A percentile compares a stretch with the other conserved stretches of the same genome.
Conservation (phyloP, 768 basidiomycete species). For the Royoungia palumana region DNA sequence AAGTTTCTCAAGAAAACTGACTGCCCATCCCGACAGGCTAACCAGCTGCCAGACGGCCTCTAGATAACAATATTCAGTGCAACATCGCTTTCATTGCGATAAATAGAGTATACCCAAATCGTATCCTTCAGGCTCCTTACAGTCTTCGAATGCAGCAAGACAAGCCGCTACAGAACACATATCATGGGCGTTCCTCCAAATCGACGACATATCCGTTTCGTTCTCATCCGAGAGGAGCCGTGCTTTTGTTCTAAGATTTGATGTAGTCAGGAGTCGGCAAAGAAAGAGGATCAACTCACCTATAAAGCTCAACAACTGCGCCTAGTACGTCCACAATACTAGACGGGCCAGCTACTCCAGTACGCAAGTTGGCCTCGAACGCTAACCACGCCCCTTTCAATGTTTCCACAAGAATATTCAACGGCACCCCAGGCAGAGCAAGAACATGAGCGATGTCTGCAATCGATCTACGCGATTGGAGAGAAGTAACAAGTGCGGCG, state of each 20-base stretch:
- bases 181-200: conserved; percentile 65
- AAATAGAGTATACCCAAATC: conserved; percentile 52
- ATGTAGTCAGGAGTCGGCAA: conserved; percentile 4
- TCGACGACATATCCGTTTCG: conserved; percentile 42
- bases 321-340: conserved; percentile 49
- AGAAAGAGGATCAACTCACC: conserved; percentile 16
- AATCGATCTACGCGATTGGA: conserved; percentile 51
- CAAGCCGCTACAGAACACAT: conserved; percentile 61
- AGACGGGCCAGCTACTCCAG: conserved; percentile 39
- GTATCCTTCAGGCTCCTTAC: conserved; percentile 56
- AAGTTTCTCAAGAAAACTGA: conserved; percentile 58
- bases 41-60: conserved; percentile 75
- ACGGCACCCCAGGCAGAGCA: conserved; percentile 38
- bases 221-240: conserved; percentile 24
- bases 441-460: conserved; percentile 61
- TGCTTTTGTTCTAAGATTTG: conserved; percentile 31
- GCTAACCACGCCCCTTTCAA: conserved; percentile 45
- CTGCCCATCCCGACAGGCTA: conserved; percentile 57
- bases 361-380: conserved; percentile 42
- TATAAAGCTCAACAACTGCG: conserved; percentile 39
- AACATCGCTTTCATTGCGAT: not conserved
- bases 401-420: conserved; percentile 43
- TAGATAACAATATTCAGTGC: conserved; percentile 27
- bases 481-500: conserved; percentile 35
- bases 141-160: conserved; percentile 63